Conservation (phyloP, 768 basidiomycete genomes). For the Dictyophora rubrovolvata region DNA sequence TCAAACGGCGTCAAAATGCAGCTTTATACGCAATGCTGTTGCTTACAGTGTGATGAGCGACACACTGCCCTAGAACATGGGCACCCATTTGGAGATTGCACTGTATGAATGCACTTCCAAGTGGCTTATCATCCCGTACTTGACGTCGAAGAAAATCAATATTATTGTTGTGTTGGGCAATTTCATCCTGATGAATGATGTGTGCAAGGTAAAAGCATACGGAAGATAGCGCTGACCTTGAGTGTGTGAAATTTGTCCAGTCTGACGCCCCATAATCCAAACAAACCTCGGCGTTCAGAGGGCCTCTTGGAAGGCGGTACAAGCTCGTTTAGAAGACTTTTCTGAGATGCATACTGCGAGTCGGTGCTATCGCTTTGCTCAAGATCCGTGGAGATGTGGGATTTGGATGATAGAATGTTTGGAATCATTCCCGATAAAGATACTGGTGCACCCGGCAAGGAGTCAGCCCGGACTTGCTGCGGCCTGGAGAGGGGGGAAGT, state of each 20-base stretch:
- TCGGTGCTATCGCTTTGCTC: background rate
- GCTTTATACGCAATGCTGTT: conserved; percentile 14
- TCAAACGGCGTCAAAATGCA: background rate
- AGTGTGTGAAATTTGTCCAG: conserved; percentile 61
- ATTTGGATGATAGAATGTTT: background rate
- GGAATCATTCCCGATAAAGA: background rate
- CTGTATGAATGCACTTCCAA: conserved; percentile 51
- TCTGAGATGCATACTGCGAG: conserved; percentile 1
- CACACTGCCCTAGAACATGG: conserved; percentile 55
- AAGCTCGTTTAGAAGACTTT: conserved; percentile 37
- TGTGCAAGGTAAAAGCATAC: background rate
- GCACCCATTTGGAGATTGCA: conserved; percentile 69
- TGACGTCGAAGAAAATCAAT: conserved; percentile 29
- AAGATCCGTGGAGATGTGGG: background rate
- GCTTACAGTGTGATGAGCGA: conserved; percentile 40
- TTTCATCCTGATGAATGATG: conserved; percentile 32
- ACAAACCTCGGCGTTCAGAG: conserved; percentile 36
- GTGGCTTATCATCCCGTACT: conserved; percentile 33
- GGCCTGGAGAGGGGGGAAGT: background rate
- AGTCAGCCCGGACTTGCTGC: background rate
- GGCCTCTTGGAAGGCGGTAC: conserved; percentile 43
- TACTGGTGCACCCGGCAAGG: background rate
- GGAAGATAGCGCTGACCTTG: conserved; percentile 26
- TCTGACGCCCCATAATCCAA: conserved; percentile 45
- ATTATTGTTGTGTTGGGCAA: conserved; percentile 32